Evolutionary conservation across 2,329 filamentous ascomycete species (phyloP).

Genomic region (Arthroderma sp.): DNA sequence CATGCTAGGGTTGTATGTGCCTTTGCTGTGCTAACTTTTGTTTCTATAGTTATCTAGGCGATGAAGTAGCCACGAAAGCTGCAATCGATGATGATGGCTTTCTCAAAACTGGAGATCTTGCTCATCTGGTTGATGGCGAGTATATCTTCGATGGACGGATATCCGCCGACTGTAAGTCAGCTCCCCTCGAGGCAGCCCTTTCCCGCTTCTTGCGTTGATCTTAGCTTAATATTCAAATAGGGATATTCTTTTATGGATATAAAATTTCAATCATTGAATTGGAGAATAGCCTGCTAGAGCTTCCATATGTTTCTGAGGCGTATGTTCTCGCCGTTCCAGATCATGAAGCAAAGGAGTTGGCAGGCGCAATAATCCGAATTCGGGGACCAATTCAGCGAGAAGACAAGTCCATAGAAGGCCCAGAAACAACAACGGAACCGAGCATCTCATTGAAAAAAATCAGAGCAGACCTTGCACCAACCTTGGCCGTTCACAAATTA

Average conservation of each 20-base stretch:
- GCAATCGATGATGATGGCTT: slow-evolving; percentile 11
- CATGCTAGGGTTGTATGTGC: too few relatives aligned
- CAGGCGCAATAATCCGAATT: slow-evolving; percentile 5
- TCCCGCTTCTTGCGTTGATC: too few relatives aligned
- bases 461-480: slow-evolving; percentile 5
- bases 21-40: too few relatives aligned
- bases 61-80: slow-evolving; percentile 5
- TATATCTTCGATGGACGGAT: slow-evolving; percentile 11
- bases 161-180: slow-evolving; percentile 4
- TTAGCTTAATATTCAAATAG: background rate
- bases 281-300: slow-evolving; percentile 9
- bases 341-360: slow-evolving; percentile 1
- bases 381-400: background rate
- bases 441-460: background rate
- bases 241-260: slow-evolving; percentile 6
- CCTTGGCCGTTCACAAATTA: slow-evolving; percentile 4
- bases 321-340: slow-evolving; percentile 9
- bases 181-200: too few relatives aligned
- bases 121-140: slow-evolving; percentile 7
- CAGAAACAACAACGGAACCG: too few relatives aligned
- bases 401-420: too few relatives aligned
- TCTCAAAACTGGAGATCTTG: slow-evolving; percentile 13
- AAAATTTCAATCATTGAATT: slow-evolving; percentile 10
- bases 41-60: slow-evolving; percentile 5
- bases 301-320: slow-evolving; percentile 12